These are phyloP conservation scores for Pseudopyrenochaeta lycopersici DNA, from an alignment of 2,329 filamentous ascomycete genomes.

Conservation along the genomic window DNA sequence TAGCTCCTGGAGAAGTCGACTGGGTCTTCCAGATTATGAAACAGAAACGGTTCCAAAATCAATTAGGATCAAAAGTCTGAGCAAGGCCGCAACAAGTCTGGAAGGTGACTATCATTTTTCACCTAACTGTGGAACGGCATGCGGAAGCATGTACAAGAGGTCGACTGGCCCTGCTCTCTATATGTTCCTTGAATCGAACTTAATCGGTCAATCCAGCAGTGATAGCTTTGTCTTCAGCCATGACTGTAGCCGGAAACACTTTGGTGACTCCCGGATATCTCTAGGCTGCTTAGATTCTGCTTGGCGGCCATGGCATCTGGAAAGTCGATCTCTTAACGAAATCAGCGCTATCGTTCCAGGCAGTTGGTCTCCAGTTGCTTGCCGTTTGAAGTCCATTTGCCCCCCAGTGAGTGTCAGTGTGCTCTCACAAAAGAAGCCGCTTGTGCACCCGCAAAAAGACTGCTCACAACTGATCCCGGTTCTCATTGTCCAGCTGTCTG, in stretches of 20 bases:
- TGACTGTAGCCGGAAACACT: slow-evolving; percentile 56
- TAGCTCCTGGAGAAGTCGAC: slow-evolving; percentile 49
- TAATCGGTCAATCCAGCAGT: slow-evolving; percentile 54
- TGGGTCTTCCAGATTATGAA: slow-evolving; percentile 49
- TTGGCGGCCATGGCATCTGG: slow-evolving; percentile 41
- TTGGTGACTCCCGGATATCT: slow-evolving; percentile 56
- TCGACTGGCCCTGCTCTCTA: slow-evolving; percentile 52
- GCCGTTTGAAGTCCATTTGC: slow-evolving; percentile 7
- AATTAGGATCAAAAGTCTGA: slow-evolving; percentile 53
- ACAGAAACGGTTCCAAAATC: slow-evolving; percentile 55
- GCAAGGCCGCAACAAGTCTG: slow-evolving; percentile 44
- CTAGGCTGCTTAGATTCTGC: slow-evolving; percentile 55
- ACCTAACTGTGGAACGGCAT: slow-evolving; percentile 66
- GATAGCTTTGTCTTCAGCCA: slow-evolving; percentile 68
- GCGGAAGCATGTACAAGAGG: slow-evolving; percentile 63
- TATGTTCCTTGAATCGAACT: slow-evolving; percentile 66
- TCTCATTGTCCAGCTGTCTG: slow-evolving; percentile 26
- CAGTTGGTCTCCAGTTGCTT: slow-evolving; percentile 14
- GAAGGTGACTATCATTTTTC: slow-evolving; percentile 62
- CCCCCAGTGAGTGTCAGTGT: slow-evolving; percentile 9
- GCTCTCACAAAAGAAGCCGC: background rate
- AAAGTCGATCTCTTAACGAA: background rate
- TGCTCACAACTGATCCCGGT: slow-evolving; percentile 31
- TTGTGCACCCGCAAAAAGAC: background rate
- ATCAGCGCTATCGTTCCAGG: slow-evolving; percentile 14